phyloP scores from a whole-genome alignment of 495 filamentous ascomycete species.

The Penicillium argentinense region DNA sequence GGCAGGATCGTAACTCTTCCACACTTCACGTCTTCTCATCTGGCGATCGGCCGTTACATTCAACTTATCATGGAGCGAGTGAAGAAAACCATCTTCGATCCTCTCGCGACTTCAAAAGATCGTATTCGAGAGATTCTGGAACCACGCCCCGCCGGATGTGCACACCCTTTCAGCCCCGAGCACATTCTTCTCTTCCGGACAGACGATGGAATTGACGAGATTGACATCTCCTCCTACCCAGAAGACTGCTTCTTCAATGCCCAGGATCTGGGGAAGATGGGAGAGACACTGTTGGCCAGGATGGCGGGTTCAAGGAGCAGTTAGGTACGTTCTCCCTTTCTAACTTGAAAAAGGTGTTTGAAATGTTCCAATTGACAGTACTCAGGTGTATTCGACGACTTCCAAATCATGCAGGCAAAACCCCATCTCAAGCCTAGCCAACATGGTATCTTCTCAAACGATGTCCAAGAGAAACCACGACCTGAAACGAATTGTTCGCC shows the following conservation, averaged over 20 bases:
- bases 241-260: constrained; percentile 29
- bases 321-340: constrained; percentile 14
- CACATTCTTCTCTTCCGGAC: constrained; percentile 25
- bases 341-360: too few relatives aligned
- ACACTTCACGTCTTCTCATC: too few relatives aligned
- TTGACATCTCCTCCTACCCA: constrained; percentile 25
- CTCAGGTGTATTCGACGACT: constrained; percentile 20
- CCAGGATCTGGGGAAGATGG: constrained; percentile 26
- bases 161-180: constrained; percentile 29
- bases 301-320: constrained; percentile 18
- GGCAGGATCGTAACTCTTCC: too few relatives aligned
- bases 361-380: too few relatives aligned
- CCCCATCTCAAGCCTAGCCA: constrained; percentile 24
- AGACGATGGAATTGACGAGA: constrained; percentile 19
- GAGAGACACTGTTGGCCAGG: constrained; percentile 18
- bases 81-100: constrained; percentile 24
- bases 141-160: constrained; percentile 23
- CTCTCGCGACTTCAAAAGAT: constrained; percentile 21
- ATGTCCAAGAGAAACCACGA: constrained; percentile 30
- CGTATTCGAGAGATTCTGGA: constrained; percentile 19
- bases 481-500: constrained; percentile 23
- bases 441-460: constrained; percentile 26
- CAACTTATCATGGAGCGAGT: constrained; percentile 26
- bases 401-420: constrained; percentile 22
- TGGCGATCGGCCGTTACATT: too few relatives aligned